Percentiles rank a stretch among this genome's conserved stretches.
phyloP scores from a whole-genome alignment of 2,329 filamentous ascomycete genomes.

The Talaromyces marneffei region DNA sequence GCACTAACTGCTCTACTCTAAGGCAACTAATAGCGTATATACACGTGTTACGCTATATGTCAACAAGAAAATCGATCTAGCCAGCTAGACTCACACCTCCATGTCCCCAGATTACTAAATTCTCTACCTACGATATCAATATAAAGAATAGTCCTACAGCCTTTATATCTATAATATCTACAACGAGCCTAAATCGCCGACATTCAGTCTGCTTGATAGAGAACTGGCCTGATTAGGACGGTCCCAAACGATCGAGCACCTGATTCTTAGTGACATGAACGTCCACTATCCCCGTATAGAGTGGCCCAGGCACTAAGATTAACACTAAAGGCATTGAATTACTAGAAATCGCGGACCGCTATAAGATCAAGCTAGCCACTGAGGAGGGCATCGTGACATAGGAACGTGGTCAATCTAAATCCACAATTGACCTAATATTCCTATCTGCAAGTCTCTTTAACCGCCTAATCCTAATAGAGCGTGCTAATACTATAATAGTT shows the following conservation, averaged over 20 bases:
- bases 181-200: neutral
- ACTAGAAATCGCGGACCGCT: neutral
- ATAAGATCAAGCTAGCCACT: neutral
- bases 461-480: constrained; percentile 6
- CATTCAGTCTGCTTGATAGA: neutral
- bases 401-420: neutral
- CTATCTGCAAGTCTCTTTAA: neutral
- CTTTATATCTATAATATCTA: neutral
- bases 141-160: neutral
- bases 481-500: constrained; percentile 15
- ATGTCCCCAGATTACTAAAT: neutral
- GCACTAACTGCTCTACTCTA: constrained; percentile 19
- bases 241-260: constrained; percentile 3
- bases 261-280: constrained; percentile 19
- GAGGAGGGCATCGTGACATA: neutral
- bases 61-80: neutral
- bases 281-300: constrained; percentile 20
- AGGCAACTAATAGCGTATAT: neutral
- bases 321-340: neutral
- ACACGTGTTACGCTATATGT: neutral
- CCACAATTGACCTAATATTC: neutral
- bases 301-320: constrained; percentile 10
- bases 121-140: neutral
- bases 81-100: neutral
- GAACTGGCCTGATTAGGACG: neutral